phyloP scores from a whole-genome alignment of 257 asterid genomes.

The Fraxinus cuspidata region DNA sequence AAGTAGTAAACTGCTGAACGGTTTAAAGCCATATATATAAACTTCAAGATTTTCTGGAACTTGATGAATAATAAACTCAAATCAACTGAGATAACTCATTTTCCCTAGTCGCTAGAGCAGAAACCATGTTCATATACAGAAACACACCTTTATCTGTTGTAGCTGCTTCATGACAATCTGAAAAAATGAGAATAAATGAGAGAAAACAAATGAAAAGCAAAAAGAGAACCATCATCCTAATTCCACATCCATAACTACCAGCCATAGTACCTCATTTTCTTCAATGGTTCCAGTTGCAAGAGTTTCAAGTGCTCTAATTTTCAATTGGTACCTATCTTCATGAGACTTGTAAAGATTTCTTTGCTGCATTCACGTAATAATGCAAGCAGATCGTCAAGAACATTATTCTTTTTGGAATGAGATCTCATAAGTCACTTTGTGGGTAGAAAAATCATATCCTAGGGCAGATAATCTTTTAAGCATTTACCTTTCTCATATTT shows the following conservation, averaged over 20 bases:
- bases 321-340: slow-evolving; percentile 69
- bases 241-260: slow-evolving; percentile 14
- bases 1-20: neutral
- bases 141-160: slow-evolving; percentile 51
- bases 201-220: slow-evolving; percentile 12
- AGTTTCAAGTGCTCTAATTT: slow-evolving; percentile 72
- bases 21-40: neutral
- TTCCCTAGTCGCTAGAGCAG: neutral
- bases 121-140: neutral
- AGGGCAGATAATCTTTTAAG: slow-evolving; percentile 22
- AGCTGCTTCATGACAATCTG: slow-evolving; percentile 61
- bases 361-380: slow-evolving; percentile 58
- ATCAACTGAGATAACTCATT: neutral
- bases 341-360: slow-evolving; percentile 72
- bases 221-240: slow-evolving; percentile 13
- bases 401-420: neutral
- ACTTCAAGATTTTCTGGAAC: neutral
- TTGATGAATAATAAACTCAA: neutral
- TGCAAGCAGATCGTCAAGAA: slow-evolving; percentile 11
- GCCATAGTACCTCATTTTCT: slow-evolving; percentile 70
- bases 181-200: slow-evolving; percentile 27
- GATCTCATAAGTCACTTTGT: slow-evolving; percentile 15
- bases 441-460: slow-evolving; percentile 15
- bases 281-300: slow-evolving; percentile 76
- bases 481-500: slow-evolving; percentile 65